These are phyloP conservation scores for Aspergillus avenaceus DNA, from an alignment of 495 filamentous ascomycete species.

Conservation along the genomic window DNA sequence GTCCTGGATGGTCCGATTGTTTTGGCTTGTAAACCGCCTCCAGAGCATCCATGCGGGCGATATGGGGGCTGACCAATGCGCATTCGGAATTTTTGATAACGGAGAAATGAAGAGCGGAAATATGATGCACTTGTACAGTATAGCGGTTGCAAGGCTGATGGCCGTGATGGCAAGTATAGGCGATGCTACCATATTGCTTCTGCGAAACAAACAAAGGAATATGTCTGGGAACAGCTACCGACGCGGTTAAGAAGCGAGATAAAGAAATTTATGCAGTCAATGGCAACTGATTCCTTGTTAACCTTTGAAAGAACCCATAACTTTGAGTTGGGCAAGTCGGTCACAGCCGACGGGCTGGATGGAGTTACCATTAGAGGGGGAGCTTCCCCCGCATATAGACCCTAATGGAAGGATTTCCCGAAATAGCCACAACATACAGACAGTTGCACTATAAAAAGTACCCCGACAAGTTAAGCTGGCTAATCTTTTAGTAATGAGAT, in stretches of 20 bases:
- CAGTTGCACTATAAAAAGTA: neutral
- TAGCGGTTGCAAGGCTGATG: slow-evolving; percentile 14
- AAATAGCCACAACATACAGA: neutral
- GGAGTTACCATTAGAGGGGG: slow-evolving; percentile 4
- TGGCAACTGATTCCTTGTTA: neutral
- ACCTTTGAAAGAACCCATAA: neutral
- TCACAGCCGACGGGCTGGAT: neutral
- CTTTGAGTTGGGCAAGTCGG: neutral
- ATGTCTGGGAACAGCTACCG: neutral
- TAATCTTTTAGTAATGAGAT: neutral
- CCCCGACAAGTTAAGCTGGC: neutral
- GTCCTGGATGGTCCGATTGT: slow-evolving; percentile 57
- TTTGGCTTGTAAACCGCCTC: slow-evolving; percentile 50
- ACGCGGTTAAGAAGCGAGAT: neutral
- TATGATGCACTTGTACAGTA: slow-evolving; percentile 56
- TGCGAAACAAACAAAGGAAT: neutral
- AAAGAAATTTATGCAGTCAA: neutral
- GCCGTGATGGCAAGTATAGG: slow-evolving; percentile 11
- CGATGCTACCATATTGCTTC: slow-evolving; percentile 27
- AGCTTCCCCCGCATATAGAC: neutral
- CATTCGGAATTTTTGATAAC: slow-evolving; percentile 63
- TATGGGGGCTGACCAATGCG: slow-evolving; percentile 63
- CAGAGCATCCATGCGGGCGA: slow-evolving; percentile 67
- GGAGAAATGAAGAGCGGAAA: slow-evolving; percentile 64
- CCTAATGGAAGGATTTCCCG: neutral